Evolutionary conservation across 164 flowering plant species (phyloP), one percentile per base, ranked within the genome.

Genomic region (Aristolochia contorta): DNA sequence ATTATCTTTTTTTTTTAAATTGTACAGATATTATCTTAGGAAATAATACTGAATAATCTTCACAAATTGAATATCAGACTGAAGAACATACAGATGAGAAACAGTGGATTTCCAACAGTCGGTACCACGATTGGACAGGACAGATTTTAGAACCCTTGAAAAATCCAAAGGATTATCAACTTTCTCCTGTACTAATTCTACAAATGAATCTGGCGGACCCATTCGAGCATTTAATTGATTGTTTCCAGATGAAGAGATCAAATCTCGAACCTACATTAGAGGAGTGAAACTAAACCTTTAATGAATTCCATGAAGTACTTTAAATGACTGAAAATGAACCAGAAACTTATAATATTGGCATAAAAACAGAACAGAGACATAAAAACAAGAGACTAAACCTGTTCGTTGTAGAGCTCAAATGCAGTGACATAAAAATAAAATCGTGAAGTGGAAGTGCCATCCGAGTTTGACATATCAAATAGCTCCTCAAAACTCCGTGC

Each of bases 401-500:
- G 95, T 63, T 94, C 97, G 69, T 94, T 94, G 69, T 84, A 85
- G 49, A 94, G 84, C 72, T 94, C 96, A 73, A 81, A 80, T 50
- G 76, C 78, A 22, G 95, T 81, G 48, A 85, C 82, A 55, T 71
- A 84, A 69, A 94, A 94, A 56, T 73, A 72, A 62, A 75, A 89
- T 62, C 65, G 77, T 56, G 95, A 84, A 47, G 84, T 75, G 7
- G 84, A 79, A 71, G 93, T 83, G 57, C 81, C 71, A 74, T 94
- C 97, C 24, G 89, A 85, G 73, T 87, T 87, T 32, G 96, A 91
- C 66, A 94, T 70, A 83, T 94, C 99, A 80, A 91, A 94, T 53
- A 94, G 76, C 80, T 94, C 97, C 80, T 94, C 97, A 78, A 88
- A 94, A 72, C 91, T 81, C 50, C 97, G 83, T 48, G 78, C 82